phyloP scores from a whole-genome alignment of 202 grass and related monocot genomes.

The Bolboschoenoplectus hybrid region DNA sequence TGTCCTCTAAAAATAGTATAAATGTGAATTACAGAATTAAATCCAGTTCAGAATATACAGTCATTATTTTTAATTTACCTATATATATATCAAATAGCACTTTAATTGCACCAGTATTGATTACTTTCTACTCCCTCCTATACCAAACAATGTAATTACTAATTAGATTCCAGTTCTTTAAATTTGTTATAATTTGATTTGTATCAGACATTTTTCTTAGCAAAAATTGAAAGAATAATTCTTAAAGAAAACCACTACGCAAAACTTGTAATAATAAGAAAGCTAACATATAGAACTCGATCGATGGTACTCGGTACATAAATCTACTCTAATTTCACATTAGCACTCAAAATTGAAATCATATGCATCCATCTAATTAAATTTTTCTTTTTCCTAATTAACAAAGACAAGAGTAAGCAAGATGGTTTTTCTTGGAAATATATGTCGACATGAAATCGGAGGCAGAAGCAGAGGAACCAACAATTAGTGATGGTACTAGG shows the following conservation, averaged over 20 bases:
- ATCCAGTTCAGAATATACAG: background rate
- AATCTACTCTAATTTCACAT: background rate
- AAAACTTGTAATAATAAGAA: background rate
- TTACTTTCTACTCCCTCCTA: background rate
- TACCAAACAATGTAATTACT: background rate
- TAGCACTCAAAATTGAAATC: background rate
- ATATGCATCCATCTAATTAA: background rate
- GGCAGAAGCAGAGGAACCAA: background rate
- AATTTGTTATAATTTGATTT: background rate
- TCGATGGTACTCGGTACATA: background rate
- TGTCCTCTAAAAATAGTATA: background rate
- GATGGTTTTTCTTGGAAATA: conserved; percentile 51
- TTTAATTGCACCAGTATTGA: background rate
- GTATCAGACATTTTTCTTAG: background rate
- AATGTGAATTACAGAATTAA: background rate
- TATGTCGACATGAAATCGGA: conserved; percentile 47
- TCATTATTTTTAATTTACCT: background rate
- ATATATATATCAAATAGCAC: no score
- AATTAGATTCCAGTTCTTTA: background rate
- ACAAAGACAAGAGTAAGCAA: conserved; percentile 27
- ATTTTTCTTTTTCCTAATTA: conserved; percentile 6
- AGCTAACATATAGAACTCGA: background rate
- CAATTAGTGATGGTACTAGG: conserved; percentile 32
- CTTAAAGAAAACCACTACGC: background rate
- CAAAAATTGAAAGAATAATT: background rate